These are phyloP conservation scores for Hypoxylon sp. DNA, from an alignment of 2,329 filamentous ascomycete genomes.

Conservation along the genomic window DNA sequence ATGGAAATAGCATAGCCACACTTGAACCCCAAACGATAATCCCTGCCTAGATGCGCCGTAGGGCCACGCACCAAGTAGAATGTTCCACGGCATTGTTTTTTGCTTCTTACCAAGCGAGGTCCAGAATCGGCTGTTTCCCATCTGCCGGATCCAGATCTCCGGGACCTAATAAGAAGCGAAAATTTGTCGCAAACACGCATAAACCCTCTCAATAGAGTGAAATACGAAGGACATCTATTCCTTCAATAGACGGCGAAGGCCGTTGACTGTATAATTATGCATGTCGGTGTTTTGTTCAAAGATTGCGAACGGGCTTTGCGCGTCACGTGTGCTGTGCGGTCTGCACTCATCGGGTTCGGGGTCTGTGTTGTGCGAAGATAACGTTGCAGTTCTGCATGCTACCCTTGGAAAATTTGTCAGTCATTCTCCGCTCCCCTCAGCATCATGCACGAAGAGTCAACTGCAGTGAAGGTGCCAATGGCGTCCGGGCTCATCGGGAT, in stretches of 20 bases:
- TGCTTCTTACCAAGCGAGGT: conserved; percentile 34
- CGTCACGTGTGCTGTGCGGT: conserved; percentile 28
- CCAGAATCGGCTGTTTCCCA: conserved; percentile 30
- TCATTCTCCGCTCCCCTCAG: conserved; percentile 17
- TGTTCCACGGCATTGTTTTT: conserved; percentile 37
- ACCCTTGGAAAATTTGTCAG: conserved; percentile 18
- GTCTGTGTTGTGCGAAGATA: conserved; percentile 31
- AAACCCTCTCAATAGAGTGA: not conserved
- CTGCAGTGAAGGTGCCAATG: conserved; percentile 6
- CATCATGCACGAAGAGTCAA: conserved; percentile 10
- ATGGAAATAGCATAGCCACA: conserved; percentile 27
- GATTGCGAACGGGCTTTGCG: conserved; percentile 37
- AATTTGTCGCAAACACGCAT: not conserved
- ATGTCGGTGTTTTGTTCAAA: conserved; percentile 9
- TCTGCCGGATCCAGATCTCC: conserved; percentile 41
- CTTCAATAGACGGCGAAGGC: conserved; percentile 29
- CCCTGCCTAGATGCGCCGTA: conserved; percentile 15
- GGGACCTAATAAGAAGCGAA: conserved; percentile 18
- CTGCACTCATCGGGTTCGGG: conserved; percentile 35
- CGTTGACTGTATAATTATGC: conserved; percentile 21
- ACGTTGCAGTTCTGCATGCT: conserved; percentile 17
- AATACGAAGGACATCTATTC: too few relatives aligned
- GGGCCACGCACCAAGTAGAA: conserved; percentile 34
- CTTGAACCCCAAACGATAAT: conserved; percentile 11
- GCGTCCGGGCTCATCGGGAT: conserved; percentile 35